A percentile compares a stretch with the other conserved stretches of the same genome.
These are phyloP conservation scores for Ascochyta viciae-villosae DNA, from an alignment of 2,329 filamentous ascomycete species.

Conservation along the genomic window DNA sequence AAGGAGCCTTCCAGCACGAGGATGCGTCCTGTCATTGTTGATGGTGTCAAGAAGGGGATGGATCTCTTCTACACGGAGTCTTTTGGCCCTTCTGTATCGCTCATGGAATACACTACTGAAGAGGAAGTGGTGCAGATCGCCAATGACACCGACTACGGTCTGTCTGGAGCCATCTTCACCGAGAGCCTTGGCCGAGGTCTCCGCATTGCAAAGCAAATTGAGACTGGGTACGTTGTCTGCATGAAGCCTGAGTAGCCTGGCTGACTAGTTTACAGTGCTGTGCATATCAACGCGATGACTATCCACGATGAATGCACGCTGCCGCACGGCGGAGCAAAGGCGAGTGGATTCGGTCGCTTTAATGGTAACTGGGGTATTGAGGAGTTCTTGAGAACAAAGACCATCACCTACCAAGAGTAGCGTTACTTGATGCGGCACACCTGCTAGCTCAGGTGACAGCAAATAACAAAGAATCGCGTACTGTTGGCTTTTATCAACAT, in stretches of 20 bases:
- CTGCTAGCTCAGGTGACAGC: background rate
- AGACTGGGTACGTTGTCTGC: constrained; percentile 61
- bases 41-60: constrained; percentile 73
- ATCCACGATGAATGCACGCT: constrained; percentile 58
- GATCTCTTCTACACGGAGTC: constrained; percentile 77
- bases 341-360: constrained; percentile 58
- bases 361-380: constrained; percentile 55
- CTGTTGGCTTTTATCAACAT: background rate
- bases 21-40: constrained; percentile 72
- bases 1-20: constrained; percentile 52
- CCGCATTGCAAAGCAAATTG: constrained; percentile 53
- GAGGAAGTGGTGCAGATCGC: constrained; percentile 77
- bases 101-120: constrained; percentile 70
- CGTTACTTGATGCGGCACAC: background rate
- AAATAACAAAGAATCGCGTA: background rate
- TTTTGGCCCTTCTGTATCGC: constrained; percentile 76
- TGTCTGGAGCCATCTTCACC: constrained; percentile 76
- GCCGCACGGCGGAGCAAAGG: constrained; percentile 59
- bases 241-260: background rate
- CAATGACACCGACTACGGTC: constrained; percentile 83
- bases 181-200: constrained; percentile 63
- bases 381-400: constrained; percentile 55
- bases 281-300: constrained; percentile 61
- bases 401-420: constrained; percentile 50
- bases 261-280: constrained; percentile 41